phyloP scores from a whole-genome alignment of 2,329 filamentous ascomycete genomes.

The Xylaria sp. region DNA sequence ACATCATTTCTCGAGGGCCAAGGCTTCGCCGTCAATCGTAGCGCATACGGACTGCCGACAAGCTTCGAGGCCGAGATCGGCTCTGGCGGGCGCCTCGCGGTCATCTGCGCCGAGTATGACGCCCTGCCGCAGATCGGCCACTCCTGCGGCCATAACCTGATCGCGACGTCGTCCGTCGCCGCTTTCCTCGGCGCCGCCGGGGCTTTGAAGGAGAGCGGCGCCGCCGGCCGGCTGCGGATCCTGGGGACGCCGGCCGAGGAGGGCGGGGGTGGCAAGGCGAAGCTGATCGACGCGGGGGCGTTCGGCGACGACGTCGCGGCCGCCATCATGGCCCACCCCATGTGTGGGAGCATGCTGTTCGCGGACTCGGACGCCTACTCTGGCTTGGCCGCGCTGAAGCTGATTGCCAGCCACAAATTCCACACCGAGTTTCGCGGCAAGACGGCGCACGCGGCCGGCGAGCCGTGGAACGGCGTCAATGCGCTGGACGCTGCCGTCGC shows the following conservation, averaged over 20 bases:
- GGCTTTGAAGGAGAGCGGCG: constrained; percentile 35
- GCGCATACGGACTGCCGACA: constrained; percentile 55
- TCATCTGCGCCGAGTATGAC: constrained; percentile 52
- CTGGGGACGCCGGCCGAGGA: constrained; percentile 50
- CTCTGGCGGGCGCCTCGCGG: constrained; percentile 44
- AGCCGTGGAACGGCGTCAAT: constrained; percentile 43
- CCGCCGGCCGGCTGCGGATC: constrained; percentile 42
- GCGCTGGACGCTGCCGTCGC: constrained; percentile 43
- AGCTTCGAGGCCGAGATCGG: constrained; percentile 53
- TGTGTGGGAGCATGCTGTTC: constrained; percentile 7
- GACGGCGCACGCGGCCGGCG: constrained; percentile 40
- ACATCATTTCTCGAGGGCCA: constrained; percentile 46
- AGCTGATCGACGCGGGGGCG: constrained; percentile 39
- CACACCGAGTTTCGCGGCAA: constrained; percentile 39
- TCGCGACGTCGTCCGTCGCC: constrained; percentile 45
- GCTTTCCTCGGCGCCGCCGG: constrained; percentile 44
- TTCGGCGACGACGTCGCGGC: constrained; percentile 35
- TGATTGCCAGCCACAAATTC: constrained; percentile 40
- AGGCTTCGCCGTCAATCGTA: constrained; percentile 50
- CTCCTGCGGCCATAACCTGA: constrained; percentile 51
- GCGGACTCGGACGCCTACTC: constrained; percentile 7
- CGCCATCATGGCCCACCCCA: constrained; percentile 37
- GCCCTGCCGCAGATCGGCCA: constrained; percentile 51
- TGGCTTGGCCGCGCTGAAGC: constrained; percentile 34
- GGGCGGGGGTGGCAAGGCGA: constrained; percentile 46